A percentile compares a stretch with the other conserved stretches of the same genome.
These are phyloP conservation scores for Lepidopterella palustris DNA, from an alignment of 495 filamentous ascomycete genomes.

Conservation along the genomic window DNA sequence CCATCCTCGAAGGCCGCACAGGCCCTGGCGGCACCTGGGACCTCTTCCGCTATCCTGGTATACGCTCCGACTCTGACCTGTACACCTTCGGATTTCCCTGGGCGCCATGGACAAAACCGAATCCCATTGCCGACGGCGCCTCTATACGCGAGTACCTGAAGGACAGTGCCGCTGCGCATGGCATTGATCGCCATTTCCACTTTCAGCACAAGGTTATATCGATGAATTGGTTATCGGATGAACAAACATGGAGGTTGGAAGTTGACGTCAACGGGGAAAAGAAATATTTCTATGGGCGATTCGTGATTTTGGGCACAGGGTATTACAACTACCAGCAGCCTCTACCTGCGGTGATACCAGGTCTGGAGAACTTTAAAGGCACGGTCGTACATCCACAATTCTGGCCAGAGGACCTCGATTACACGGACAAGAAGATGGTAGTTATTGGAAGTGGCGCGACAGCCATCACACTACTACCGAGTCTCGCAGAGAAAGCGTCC, in stretches of 20 bases:
- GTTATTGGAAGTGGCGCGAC: conserved; percentile 30
- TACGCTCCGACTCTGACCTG: conserved; percentile 30
- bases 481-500: conserved; percentile 14
- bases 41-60: conserved; percentile 31
- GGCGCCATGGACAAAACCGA: conserved; percentile 36
- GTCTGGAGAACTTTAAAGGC: conserved; percentile 52
- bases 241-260: conserved; percentile 55
- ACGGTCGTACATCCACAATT: conserved; percentile 56
- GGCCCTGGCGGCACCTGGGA: conserved; percentile 29
- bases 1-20: conserved; percentile 30
- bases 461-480: conserved; percentile 26
- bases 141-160: conserved; percentile 58
- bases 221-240: conserved; percentile 54
- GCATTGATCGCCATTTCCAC: conserved; percentile 56
- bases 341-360: conserved; percentile 48
- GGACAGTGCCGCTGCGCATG: conserved; percentile 50
- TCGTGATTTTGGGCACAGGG: conserved; percentile 28
- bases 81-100: conserved; percentile 31
- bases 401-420: conserved; percentile 42
- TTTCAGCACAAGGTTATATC: conserved; percentile 51
- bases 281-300: conserved; percentile 28
- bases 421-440: conserved; percentile 26
- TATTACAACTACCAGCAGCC: conserved; percentile 31
- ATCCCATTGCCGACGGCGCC: conserved; percentile 54
- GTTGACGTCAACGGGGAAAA: conserved; percentile 46